Evolutionary conservation across 371 early-diverging fungal species (phyloP), one percentile per base, ranked within the genome.

Genomic region (Mucor racemosus): DNA sequence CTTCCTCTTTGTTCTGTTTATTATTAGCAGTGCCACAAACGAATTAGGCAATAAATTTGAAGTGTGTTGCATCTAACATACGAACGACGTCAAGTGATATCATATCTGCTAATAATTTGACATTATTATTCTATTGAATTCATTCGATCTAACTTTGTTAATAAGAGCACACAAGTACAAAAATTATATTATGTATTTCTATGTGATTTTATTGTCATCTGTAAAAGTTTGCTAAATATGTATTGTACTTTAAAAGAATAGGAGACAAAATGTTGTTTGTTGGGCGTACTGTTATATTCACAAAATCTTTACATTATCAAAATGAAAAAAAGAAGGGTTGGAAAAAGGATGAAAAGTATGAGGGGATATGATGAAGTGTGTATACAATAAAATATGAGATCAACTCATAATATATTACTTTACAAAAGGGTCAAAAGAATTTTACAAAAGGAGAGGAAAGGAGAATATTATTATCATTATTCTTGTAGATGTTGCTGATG

Each of bases 321-420:
- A 11, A 41, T 31, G 40, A 34, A 41, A 56, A 26, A 54, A 41
- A 31, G 34, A 34, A 4, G 33, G 33, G 4, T 17, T 7, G 19
- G 44, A 56, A 13, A 48, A 11, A 33, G 36, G 13, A 40, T 21
- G 19, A 34, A 26, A 41, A 48, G 21, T 5, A 46, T 48, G 38
- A 54, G 62, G 54, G 62, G 54, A 11, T 39, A 62, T 54, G 54
- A 38, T 38, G 50, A 15, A 31, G 7, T 1, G 31, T 62, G 38
- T 64, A 42, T 13, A 38, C 21, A 53, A 35, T 55, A 39, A 36
- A 36, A 44, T 64, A 64, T 64, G 58, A 64, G 64, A 46, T 64
- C 64, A 64, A 64, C 64, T 58, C 48, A 64, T 64, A 56, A 33
- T 40, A 39, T 53, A 38, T 62, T 17, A 62, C 54, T 62, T 62